Conservation (phyloP, 768 basidiomycete species). For the Tylopilus sp. region DNA sequence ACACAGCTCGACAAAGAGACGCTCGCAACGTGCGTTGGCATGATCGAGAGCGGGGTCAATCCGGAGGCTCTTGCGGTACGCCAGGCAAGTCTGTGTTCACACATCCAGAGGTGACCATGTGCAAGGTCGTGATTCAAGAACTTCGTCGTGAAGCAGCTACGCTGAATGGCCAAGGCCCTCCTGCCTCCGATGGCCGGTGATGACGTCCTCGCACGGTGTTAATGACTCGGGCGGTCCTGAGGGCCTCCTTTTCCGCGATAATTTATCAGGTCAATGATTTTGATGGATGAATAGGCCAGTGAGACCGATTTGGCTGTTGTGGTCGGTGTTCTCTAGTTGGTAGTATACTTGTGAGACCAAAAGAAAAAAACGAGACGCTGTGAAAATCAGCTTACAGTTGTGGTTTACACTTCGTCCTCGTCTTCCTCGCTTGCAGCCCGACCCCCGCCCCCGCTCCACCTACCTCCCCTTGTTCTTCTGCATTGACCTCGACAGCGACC, state of each 20-base stretch:
- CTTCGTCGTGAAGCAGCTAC: slow-evolving; percentile 66
- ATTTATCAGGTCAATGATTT: slow-evolving; percentile 2
- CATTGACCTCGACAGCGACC: background rate
- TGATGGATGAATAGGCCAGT: slow-evolving; percentile 4
- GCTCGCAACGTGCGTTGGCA: slow-evolving; percentile 84
- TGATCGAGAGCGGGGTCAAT: slow-evolving; percentile 92
- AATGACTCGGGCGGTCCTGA: background rate
- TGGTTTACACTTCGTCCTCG: background rate
- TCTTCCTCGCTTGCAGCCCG: slow-evolving; percentile 5
- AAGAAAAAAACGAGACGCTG: slow-evolving; percentile 1
- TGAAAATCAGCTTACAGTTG: slow-evolving; percentile 10
- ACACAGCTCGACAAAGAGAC: slow-evolving; percentile 88
- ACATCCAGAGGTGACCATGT: slow-evolving; percentile 5
- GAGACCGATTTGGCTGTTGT: slow-evolving; percentile 19
- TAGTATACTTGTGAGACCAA: slow-evolving; percentile 3
- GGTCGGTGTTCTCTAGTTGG: slow-evolving; percentile 16
- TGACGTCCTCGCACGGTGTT: background rate
- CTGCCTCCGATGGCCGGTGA: slow-evolving; percentile 24
- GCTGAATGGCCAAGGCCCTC: slow-evolving; percentile 27
- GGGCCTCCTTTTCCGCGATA: background rate
- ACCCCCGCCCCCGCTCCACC: background rate
- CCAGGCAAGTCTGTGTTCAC: slow-evolving; percentile 3
- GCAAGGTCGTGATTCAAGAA: slow-evolving; percentile 80
- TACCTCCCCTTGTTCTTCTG: background rate
- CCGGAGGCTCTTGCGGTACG: slow-evolving; percentile 88